phyloP scores from a whole-genome alignment of 345 rosid genomes.

The Dipteronia dyeriana region DNA sequence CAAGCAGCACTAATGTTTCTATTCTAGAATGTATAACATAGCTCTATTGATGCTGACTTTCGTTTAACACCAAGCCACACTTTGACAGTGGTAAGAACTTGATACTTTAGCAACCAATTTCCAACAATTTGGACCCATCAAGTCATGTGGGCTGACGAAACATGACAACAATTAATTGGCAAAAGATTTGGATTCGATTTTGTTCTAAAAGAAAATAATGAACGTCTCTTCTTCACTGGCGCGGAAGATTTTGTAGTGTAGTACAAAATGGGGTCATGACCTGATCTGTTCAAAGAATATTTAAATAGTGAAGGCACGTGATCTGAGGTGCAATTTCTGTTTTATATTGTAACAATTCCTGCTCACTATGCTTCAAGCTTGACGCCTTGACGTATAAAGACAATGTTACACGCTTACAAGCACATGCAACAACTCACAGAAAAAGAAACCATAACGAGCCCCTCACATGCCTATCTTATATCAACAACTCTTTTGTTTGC shows the following conservation, averaged over 20 bases:
- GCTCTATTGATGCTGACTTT: too few relatives aligned
- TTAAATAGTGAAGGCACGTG: constrained; percentile 1
- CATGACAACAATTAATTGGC: not conserved
- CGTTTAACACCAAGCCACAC: too few relatives aligned
- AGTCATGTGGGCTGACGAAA: constrained; percentile 4
- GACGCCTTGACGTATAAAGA: too few relatives aligned
- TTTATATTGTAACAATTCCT: not conserved
- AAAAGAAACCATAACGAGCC: constrained; percentile 3
- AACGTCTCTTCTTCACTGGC: not conserved
- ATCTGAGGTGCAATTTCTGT: not conserved
- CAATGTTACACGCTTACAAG: not conserved
- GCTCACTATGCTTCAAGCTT: not conserved
- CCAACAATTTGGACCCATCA: constrained; percentile 3
- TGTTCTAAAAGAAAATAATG: not conserved
- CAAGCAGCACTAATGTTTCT: too few relatives aligned
- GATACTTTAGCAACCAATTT: not conserved
- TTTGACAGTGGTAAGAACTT: too few relatives aligned
- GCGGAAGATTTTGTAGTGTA: not conserved
- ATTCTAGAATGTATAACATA: too few relatives aligned
- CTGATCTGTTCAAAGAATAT: not conserved
- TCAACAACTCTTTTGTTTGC: not conserved
- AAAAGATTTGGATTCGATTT: not conserved
- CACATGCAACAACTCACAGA: constrained; percentile 1
- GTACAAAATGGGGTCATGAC: not conserved
- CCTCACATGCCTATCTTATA: not conserved